These are phyloP conservation scores for Tetracentron sinense DNA, from an alignment of 164 flowering plant genomes.

Conservation along the genomic window DNA sequence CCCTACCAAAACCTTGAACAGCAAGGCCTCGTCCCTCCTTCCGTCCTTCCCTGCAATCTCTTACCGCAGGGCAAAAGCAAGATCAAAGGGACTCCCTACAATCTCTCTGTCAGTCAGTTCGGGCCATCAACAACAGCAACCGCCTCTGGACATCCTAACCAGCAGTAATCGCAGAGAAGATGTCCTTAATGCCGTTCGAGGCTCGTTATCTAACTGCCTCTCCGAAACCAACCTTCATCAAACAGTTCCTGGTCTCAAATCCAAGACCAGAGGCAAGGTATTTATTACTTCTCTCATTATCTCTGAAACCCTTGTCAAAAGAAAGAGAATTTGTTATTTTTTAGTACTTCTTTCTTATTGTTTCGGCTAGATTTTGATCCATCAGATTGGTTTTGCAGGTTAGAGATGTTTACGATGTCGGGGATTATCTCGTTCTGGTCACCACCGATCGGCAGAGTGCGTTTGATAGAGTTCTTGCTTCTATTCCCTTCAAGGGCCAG, in stretches of 20 bases:
- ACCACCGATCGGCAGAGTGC: conserved; percentile 97
- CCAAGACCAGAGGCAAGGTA: conserved; percentile 91
- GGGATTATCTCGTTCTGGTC: conserved; percentile 87
- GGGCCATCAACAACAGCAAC: conserved; percentile 12
- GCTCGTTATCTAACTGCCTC: conserved; percentile 53
- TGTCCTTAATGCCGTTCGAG: conserved; percentile 28
- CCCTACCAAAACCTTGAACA: conserved; percentile 36
- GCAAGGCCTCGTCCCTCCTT: neutral
- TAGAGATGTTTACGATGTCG: conserved; percentile 84
- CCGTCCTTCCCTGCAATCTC: neutral
- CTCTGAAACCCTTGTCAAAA: neutral
- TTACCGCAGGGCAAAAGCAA: neutral
- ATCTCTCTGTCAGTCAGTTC: neutral
- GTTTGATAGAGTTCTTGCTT: conserved; percentile 89
- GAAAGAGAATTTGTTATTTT: neutral
- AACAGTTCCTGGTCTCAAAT: conserved; percentile 66
- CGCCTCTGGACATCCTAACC: conserved; percentile 24
- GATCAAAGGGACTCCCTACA: neutral
- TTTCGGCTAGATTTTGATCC: neutral
- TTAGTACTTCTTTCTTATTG: neutral
- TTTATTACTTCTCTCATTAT: neutral
- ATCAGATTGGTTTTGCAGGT: conserved; percentile 44
- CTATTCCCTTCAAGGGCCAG: conserved; percentile 96
- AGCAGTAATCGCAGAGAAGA: conserved; percentile 41
- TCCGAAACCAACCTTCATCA: conserved; percentile 77